Evolutionary conservation across 75 land plant species (phyloP).

Genomic region (Cunninghamia lanceolata): DNA sequence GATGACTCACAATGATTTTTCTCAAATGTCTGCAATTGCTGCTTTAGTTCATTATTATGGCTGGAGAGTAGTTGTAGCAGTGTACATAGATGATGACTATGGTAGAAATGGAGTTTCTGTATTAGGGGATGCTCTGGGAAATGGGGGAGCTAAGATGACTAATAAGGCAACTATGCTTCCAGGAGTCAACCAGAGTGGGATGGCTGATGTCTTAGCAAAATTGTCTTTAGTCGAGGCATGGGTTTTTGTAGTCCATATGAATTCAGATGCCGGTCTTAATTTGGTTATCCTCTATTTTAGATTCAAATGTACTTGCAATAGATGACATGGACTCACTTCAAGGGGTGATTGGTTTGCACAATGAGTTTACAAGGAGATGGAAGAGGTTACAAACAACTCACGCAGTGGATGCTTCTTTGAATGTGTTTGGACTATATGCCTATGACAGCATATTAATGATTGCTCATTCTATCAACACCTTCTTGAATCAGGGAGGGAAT

Average conservation of each 20-base stretch:
- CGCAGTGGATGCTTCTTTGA: slow-evolving; percentile 20
- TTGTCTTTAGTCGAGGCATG: slow-evolving; percentile 43
- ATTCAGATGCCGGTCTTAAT: slow-evolving; percentile 23
- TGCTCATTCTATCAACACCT: slow-evolving; percentile 27
- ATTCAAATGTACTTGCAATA: slow-evolving; percentile 21
- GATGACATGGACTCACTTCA: slow-evolving; percentile 45
- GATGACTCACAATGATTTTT: too few species aligned
- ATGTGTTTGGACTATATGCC: slow-evolving; percentile 68
- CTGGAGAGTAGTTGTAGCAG: slow-evolving; percentile 57
- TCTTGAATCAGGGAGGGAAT: not conserved
- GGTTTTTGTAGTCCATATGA: slow-evolving; percentile 49
- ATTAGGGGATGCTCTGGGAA: slow-evolving; percentile 31
- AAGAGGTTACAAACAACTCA: slow-evolving; percentile 15
- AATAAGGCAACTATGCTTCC: slow-evolving; percentile 33
- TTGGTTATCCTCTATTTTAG: slow-evolving; percentile 12
- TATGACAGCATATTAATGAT: slow-evolving; percentile 73
- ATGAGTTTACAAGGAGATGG: slow-evolving; percentile 43
- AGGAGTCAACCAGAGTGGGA: slow-evolving; percentile 4
- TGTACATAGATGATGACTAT: too few species aligned
- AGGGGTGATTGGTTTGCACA: slow-evolving; percentile 62
- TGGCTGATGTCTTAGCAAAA: slow-evolving; percentile 17
- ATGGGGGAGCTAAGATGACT: slow-evolving; percentile 29
- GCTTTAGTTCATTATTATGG: slow-evolving; percentile 31
- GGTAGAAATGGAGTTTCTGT: slow-evolving; percentile 41
- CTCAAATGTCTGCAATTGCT: slow-evolving; percentile 59